These are phyloP conservation scores for Scutellaria galericulata DNA, from an alignment of 257 asterid species.

Conservation along the genomic window DNA sequence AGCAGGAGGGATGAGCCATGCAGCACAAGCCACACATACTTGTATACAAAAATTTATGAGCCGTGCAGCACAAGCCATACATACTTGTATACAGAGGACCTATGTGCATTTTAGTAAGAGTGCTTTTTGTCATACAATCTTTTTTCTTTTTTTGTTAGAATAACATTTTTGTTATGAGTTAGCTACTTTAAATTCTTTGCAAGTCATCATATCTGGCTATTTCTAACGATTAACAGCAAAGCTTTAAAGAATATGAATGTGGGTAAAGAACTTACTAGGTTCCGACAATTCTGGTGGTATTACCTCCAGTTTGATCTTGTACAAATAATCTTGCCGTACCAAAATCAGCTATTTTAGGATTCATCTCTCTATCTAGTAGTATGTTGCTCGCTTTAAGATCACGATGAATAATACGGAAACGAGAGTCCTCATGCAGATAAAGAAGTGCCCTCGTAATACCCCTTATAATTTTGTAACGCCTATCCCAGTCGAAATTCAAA, in stretches of 20 bases:
- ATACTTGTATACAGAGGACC: too few species aligned
- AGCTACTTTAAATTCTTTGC: too few species aligned
- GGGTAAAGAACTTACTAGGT: slow-evolving; percentile 29
- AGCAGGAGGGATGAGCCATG: too few species aligned
- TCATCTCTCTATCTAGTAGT: slow-evolving; percentile 32
- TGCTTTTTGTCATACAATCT: too few species aligned
- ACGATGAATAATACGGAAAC: slow-evolving; percentile 31
- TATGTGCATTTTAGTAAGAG: too few species aligned
- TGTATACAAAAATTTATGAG: too few species aligned
- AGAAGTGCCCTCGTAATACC: slow-evolving; percentile 40
- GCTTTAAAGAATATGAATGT: background rate
- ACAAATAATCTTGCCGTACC: slow-evolving; percentile 34
- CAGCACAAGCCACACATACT: too few species aligned
- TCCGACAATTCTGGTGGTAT: slow-evolving; percentile 34
- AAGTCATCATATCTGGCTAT: too few species aligned
- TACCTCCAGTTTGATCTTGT: slow-evolving; percentile 22
- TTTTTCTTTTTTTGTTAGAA: too few species aligned
- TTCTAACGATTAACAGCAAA: too few species aligned
- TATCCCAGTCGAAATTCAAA: slow-evolving; percentile 23
- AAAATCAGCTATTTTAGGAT: slow-evolving; percentile 40
- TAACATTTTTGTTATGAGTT: too few species aligned
- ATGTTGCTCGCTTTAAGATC: slow-evolving; percentile 35
- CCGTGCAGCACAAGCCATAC: too few species aligned
- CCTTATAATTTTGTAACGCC: slow-evolving; percentile 28
- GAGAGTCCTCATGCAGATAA: slow-evolving; percentile 36